phyloP scores from a whole-genome alignment of 2,329 filamentous ascomycete genomes.

The Phialocephala sp. region DNA sequence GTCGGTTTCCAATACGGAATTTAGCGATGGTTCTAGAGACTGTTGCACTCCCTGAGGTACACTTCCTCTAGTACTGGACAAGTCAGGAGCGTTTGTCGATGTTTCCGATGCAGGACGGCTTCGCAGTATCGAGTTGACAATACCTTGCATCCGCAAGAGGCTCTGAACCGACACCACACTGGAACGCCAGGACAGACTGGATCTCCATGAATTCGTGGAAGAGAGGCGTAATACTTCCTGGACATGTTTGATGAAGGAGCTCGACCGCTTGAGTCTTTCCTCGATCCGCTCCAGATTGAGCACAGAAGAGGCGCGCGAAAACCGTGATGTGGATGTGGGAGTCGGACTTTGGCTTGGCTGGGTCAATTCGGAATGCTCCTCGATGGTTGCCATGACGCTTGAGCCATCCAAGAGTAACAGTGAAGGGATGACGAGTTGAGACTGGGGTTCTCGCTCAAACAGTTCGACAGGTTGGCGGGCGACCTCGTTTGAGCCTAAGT shows the following conservation, averaged over 20 bases:
- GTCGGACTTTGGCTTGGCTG: neutral
- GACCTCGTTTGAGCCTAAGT: neutral
- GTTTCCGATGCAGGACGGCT: neutral
- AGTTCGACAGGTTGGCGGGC: neutral
- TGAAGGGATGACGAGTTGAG: neutral
- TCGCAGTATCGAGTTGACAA: neutral
- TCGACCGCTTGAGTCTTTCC: neutral
- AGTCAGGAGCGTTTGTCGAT: neutral
- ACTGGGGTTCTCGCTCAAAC: neutral
- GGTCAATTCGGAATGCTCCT: neutral
- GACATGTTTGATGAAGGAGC: neutral
- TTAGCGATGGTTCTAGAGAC: too few species aligned
- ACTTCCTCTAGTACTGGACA: too few species aligned
- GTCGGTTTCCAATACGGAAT: neutral
- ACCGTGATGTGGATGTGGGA: neutral
- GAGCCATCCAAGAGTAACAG: neutral
- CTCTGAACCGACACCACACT: neutral
- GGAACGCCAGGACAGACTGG: neutral
- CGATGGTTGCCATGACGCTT: neutral
- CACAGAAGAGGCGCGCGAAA: neutral
- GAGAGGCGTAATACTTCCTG: neutral
- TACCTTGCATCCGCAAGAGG: neutral
- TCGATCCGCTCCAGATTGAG: neutral
- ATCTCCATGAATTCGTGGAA: constrained; percentile 1
- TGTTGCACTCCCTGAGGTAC: too few species aligned